Conservation (phyloP, 352 stramenopile species). For the Pythium apleroticum region DNA sequence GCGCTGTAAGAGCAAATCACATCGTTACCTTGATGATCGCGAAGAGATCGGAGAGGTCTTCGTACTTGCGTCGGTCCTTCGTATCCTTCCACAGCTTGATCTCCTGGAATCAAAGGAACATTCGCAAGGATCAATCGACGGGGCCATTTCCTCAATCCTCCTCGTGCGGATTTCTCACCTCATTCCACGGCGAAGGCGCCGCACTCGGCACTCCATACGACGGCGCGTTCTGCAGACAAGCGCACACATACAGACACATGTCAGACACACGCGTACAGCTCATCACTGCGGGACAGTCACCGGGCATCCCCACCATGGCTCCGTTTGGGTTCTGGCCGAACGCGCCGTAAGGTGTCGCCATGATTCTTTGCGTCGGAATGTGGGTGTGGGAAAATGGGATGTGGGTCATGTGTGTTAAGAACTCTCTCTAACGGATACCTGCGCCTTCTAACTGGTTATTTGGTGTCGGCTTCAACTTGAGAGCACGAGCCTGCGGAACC, state of each 20-base stretch:
- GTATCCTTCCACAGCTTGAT: conserved; percentile 82
- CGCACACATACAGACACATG: not conserved
- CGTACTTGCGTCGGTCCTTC: conserved; percentile 85
- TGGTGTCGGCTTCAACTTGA: conserved; percentile 36
- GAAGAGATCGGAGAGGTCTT: conserved; percentile 92
- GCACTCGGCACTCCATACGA: conserved; percentile 6
- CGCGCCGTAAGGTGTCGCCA: conserved; percentile 10
- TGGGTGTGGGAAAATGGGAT: conserved; percentile 7
- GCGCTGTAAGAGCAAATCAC: not conserved
- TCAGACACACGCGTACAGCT: not conserved
- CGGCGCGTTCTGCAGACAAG: not conserved
- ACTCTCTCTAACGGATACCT: conserved; percentile 16
- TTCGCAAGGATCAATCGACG: no score
- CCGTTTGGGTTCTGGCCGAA: not conserved
- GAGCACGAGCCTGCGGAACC: conserved; percentile 28
- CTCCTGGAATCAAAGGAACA: conserved; percentile 32
- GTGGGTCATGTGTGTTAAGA: conserved; percentile 28
- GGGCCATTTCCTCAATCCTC: not conserved
- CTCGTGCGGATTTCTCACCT: conserved; percentile 10
- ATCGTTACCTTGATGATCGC: conserved; percentile 94
- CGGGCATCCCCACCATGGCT: conserved; percentile 2
- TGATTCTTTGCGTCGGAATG: conserved; percentile 1
- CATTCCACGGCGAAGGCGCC: conserved; percentile 17
- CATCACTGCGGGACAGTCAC: not conserved
- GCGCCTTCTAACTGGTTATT: conserved; percentile 21